These are phyloP conservation scores for Aphanomyces euteiches DNA, from an alignment of 352 stramenopile species.

Conservation along the genomic window DNA sequence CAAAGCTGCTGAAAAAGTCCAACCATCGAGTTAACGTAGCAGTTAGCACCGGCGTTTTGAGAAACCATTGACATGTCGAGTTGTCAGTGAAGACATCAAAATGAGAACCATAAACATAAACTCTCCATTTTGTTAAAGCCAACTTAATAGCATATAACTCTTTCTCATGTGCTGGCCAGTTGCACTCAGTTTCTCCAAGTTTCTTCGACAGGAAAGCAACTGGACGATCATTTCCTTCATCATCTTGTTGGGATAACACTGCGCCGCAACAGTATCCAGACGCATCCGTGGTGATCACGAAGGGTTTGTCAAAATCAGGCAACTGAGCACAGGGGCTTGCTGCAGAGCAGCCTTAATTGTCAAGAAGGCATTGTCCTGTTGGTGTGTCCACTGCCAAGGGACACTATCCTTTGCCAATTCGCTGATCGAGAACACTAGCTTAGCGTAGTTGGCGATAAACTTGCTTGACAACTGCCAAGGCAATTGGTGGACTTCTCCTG, in stretches of 20 bases:
- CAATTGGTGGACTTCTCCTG: too few species aligned
- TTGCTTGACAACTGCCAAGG: too few species aligned
- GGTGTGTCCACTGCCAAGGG: constrained; percentile 23
- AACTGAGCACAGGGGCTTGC: constrained; percentile 10
- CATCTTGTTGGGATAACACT: constrained; percentile 17
- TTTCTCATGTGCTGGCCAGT: constrained; percentile 30
- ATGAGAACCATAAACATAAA: constrained; percentile 24
- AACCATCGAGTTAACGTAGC: constrained; percentile 27
- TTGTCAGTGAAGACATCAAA: constrained; percentile 33
- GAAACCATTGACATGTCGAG: constrained; percentile 20
- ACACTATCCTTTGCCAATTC: constrained; percentile 29
- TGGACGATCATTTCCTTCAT: constrained; percentile 18
- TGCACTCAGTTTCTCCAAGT: constrained; percentile 21
- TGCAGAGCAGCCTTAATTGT: constrained; percentile 33
- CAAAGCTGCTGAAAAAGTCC: constrained; percentile 28
- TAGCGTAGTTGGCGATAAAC: constrained; percentile 19
- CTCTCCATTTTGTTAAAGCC: constrained; percentile 28
- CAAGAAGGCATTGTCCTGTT: constrained; percentile 26
- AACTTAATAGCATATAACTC: constrained; percentile 31
- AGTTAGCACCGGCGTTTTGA: constrained; percentile 24
- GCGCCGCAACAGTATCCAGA: constrained; percentile 5
- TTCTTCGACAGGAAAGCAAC: constrained; percentile 31
- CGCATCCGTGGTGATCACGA: constrained; percentile 32
- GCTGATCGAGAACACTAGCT: constrained; percentile 30
- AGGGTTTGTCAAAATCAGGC: neutral